Evolutionary conservation across 2,329 filamentous ascomycete genomes (phyloP), one percentile per base, ranked within the genome.

Genomic region (Colletotrichum chrysophilum): DNA sequence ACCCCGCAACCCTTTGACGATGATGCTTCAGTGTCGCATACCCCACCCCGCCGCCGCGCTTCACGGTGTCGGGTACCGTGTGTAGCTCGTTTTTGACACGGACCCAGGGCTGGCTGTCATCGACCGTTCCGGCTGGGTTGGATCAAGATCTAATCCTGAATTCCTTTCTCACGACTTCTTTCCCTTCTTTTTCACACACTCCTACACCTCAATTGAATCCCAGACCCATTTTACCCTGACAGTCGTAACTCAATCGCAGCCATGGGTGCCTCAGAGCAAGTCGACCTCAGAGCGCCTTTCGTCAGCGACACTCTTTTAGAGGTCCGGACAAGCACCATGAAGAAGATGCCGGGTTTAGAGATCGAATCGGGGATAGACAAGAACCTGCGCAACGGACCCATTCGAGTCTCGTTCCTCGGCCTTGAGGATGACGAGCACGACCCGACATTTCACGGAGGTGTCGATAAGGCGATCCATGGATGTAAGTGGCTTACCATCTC

Each of bases 341-440:
- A 90, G 81, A 86, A 85, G 28, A 86, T 92, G 82, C 85, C 86
- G 4, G 88, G 87, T 0, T 84, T 91, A 4, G 85, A 85, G 14
- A 86, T 91, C 60, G 83, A 86, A 71, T 89, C 89, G 0, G 91
- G 89, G 2, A 93, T 93, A 75, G 88, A 91, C 83, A 93, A 93
- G 79, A 79, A 78, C 0, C 70, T 86, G 3, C 84, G 87, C 8
- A 36, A 82, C 3, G 88, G 85, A 0, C 86, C 87, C 0, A 84
- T 91, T 4, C 81, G 84, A 4, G 86, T 92, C 43, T 84, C 82
- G 3, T 84, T 82, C 24, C 78, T 88, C 4, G 92, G 92, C 0
- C 87, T 93, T 16, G 86, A 89, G 18, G 88, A 84, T 7, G 92
- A 94, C 76, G 90, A 93, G 79, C 92, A 93, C 73, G 91, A 93